Base-by-base conservation (phyloP, 192 early-diverging fungal genomes). In the Backusella liffmaniae region DNA sequence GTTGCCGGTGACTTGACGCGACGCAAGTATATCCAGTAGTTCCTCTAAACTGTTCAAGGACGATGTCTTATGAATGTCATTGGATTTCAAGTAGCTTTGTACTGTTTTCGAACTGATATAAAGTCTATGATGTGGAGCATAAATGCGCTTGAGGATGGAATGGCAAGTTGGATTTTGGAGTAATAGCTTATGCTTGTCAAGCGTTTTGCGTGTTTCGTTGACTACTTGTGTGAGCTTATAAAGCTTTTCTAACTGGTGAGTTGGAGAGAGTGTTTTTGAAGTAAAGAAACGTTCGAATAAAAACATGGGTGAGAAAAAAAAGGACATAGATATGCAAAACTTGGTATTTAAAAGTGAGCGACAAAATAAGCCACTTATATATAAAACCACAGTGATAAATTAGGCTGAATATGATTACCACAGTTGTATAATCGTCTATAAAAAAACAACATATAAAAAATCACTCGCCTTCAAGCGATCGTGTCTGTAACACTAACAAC, bases 111-210 rank as follows among this genome's bases (percentile, higher is more conserved):
- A 81, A 0, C 56, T 70, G 3, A 74, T 23, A 42, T 51, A 53
- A 21, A 66, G 73, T 3, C 69, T 56, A 2, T 65, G 23, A 67
- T 77, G 76, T 41, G 76, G 72, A 21, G 74, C 62, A 26, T 81
- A 81, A n/a, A 81, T 81, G 18, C 80, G 80, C 53, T 77, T 59
- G 1, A 81, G 67, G 21, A 72, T 74, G 21, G 73, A 26, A 35
- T 51, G 34, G 23, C 76, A 75, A 4, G 8, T 13, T 13, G 80
- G 51, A 18, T 62, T 67, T 49, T 74, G 41, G 1, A 46, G 21
- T 23, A 81, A 18, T 16, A 81, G 12, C 9, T 59, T 67, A 29
- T 73, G 73, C 21, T 81, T 81, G 39, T 70, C 80, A 29, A 51
- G 34, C 21, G 59, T 41, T 35, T 73, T 75, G 18, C 67, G 53